Conservation (phyloP, 495 filamentous ascomycete genomes). For the Mycothermus thermophilus region DNA sequence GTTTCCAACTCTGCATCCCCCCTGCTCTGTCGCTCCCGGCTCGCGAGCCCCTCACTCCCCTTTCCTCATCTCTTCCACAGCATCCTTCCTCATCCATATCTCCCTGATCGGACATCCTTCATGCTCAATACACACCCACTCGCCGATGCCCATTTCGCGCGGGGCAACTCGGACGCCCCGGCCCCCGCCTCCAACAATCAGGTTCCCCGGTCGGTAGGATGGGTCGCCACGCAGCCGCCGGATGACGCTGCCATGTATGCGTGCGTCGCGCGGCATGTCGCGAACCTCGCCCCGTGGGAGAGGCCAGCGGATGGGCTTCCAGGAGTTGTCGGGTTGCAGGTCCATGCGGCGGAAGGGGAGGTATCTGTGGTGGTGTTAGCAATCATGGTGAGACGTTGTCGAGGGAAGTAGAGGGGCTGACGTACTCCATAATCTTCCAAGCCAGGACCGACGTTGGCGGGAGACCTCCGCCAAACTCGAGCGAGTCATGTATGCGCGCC, state of each 20-base stretch:
- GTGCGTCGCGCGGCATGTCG: slow-evolving; percentile 59
- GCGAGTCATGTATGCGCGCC: slow-evolving; percentile 61
- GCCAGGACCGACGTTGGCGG: slow-evolving; percentile 42
- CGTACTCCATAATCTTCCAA: slow-evolving; percentile 67
- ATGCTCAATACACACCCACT: slow-evolving; percentile 54
- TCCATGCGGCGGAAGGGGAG: slow-evolving; percentile 79
- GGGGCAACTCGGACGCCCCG: slow-evolving; percentile 49
- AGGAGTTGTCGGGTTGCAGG: slow-evolving; percentile 54
- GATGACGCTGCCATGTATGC: slow-evolving; percentile 62
- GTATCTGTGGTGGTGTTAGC: slow-evolving; percentile 23
- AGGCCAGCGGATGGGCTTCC: slow-evolving; percentile 73
- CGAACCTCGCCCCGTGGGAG: slow-evolving; percentile 67
- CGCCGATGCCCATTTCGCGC: slow-evolving; percentile 47
- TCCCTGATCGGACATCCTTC: slow-evolving; percentile 56
- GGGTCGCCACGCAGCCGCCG: slow-evolving; percentile 52
- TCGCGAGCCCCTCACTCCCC: too few relatives aligned
- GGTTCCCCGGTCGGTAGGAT: slow-evolving; percentile 63
- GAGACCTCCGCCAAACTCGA: slow-evolving; percentile 53
- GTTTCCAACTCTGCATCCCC: too few relatives aligned
- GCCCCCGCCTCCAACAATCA: slow-evolving; percentile 70
- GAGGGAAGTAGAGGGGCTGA: background rate
- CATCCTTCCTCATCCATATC: slow-evolving; percentile 34
- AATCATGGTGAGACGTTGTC: too few relatives aligned
- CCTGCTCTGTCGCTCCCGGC: too few relatives aligned
- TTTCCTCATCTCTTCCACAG: slow-evolving; percentile 5